Conservation (phyloP, 2,329 filamentous ascomycete genomes). For the Ramularia collo-cygni region DNA sequence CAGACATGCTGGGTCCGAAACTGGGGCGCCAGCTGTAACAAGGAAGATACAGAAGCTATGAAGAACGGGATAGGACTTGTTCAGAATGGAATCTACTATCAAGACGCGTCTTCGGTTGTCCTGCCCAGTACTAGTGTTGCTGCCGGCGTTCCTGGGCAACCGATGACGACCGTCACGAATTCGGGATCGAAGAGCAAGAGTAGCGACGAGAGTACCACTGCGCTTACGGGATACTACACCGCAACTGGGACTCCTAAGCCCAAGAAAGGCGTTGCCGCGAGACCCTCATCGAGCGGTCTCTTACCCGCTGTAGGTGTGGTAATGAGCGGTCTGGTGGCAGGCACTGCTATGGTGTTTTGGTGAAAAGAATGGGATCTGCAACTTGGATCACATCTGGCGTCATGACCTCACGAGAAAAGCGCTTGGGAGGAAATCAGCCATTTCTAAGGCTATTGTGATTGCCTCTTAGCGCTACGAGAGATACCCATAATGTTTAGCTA, state of each 20-base stretch:
- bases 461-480: no score
- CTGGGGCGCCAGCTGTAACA: constrained; percentile 46
- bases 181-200: constrained; percentile 6
- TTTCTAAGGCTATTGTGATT: no score
- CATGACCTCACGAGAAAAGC: no score
- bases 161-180: constrained; percentile 18
- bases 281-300: not conserved
- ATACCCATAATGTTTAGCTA: no score
- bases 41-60: constrained; percentile 45
- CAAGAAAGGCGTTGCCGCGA: constrained; percentile 11
- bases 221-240: constrained; percentile 32
- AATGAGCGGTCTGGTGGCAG: no score
- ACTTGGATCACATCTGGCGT: no score
- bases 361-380: no score
- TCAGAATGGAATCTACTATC: constrained; percentile 53
- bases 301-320: no score
- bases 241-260: constrained; percentile 32
- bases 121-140: constrained; percentile 28
- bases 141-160: constrained; percentile 29
- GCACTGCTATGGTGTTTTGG: no score
- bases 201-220: constrained; percentile 9
- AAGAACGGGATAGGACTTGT: constrained; percentile 47
- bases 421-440: no score
- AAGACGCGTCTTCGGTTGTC: constrained; percentile 32
- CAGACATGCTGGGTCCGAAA: constrained; percentile 56